A percentile compares a stretch with the other conserved stretches of the same genome.
Evolutionary conservation across 2,329 filamentous ascomycete genomes (phyloP).

Genomic region (Nectriaceae sp.): DNA sequence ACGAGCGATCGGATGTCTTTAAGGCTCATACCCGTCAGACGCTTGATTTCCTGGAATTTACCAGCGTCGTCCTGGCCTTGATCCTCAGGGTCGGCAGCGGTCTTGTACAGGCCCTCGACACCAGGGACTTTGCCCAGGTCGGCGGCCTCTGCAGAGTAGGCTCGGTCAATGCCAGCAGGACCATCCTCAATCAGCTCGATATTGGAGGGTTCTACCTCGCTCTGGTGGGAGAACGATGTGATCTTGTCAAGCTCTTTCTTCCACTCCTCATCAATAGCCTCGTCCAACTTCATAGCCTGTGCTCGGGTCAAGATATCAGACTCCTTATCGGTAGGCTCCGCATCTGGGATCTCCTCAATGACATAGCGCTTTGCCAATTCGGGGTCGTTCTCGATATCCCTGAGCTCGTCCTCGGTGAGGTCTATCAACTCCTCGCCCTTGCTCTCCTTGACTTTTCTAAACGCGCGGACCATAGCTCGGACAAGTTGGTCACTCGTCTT

Average conservation of each 20-base stretch:
- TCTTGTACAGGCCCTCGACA: constrained; percentile 53
- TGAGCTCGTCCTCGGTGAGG: constrained; percentile 51
- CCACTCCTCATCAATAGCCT: constrained; percentile 39
- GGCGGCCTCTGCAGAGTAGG: constrained; percentile 47
- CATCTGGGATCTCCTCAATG: constrained; percentile 32
- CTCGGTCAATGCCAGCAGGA: constrained; percentile 35
- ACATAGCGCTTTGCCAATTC: constrained; percentile 42
- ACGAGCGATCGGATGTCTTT: constrained; percentile 56
- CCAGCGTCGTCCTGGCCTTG: constrained; percentile 52
- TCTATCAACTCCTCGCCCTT: constrained; percentile 47
- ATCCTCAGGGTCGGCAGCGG: constrained; percentile 51
- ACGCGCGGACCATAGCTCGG: constrained; percentile 42
- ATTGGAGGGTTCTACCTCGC: constrained; percentile 34
- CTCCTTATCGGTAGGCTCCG: constrained; percentile 25
- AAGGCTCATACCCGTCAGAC: constrained; percentile 55
- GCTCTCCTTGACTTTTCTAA: constrained; percentile 44
- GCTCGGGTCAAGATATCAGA: constrained; percentile 33
- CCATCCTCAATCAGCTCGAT: constrained; percentile 40
- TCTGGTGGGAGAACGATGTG: constrained; percentile 29
- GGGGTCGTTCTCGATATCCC: constrained; percentile 41
- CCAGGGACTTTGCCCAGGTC: constrained; percentile 56
- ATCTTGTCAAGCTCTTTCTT: constrained; percentile 41
- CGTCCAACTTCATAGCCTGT: constrained; percentile 39
- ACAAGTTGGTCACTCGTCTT: constrained; percentile 45
- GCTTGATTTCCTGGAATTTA: constrained; percentile 53